Percentiles rank a stretch among this genome's conserved stretches.
These are phyloP conservation scores for Candida frijolesensis DNA, from an alignment of 1,139 yeast genomes.

Conservation along the genomic window DNA sequence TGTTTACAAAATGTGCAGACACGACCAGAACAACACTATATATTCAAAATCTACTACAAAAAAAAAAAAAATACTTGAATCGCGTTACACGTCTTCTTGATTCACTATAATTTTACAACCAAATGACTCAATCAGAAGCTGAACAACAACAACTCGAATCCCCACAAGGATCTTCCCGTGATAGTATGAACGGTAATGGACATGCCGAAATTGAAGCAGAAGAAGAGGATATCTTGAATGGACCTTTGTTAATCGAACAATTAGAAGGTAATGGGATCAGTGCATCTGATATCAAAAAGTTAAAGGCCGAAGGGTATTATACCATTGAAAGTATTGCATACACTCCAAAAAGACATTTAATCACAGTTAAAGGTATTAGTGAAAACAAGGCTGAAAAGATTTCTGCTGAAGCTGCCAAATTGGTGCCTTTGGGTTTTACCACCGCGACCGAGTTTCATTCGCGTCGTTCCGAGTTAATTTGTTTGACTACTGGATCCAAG, in stretches of 20 bases:
- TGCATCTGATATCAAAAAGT: constrained; percentile 73
- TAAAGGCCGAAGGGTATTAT: constrained; percentile 80
- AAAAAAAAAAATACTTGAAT: constrained; percentile 2
- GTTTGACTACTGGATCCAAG: constrained; percentile 93
- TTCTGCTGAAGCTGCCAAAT: constrained; percentile 76
- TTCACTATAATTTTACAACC: background rate
- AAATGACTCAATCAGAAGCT: constrained; percentile 13
- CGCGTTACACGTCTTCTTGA: constrained; percentile 5
- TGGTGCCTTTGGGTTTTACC: constrained; percentile 96
- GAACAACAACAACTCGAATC: constrained; percentile 6
- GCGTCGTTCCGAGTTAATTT: constrained; percentile 85
- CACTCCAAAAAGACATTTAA: constrained; percentile 75
- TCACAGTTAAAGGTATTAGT: constrained; percentile 86
- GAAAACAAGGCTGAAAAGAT: constrained; percentile 94
- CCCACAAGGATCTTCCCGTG: constrained; percentile 1
- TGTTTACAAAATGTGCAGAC: constrained; percentile 2
- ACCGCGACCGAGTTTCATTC: constrained; percentile 95
- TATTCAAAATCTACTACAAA: background rate
- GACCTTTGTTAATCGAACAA: constrained; percentile 49
- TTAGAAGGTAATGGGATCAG: constrained; percentile 86
- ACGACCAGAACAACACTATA: background rate
- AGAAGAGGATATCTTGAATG: constrained; percentile 41
- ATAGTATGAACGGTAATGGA: background rate
- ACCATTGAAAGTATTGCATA: constrained; percentile 93
- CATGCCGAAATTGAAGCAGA: constrained; percentile 8